Evolutionary conservation across 148 eudicot genomes (phyloP).

Genomic region (Drosera capensis): DNA sequence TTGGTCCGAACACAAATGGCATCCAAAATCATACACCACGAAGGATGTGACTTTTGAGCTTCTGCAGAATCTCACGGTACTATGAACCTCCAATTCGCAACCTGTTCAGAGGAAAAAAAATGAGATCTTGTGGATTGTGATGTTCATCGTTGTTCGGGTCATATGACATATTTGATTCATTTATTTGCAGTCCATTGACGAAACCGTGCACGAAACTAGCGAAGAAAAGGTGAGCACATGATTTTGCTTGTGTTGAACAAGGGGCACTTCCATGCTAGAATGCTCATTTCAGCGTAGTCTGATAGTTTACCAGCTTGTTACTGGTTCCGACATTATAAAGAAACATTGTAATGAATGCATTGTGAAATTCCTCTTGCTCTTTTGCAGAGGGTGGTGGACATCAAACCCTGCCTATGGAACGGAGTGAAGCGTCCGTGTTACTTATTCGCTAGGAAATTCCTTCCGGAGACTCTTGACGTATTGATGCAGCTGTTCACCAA

Average conservation of each 20-base stretch:
- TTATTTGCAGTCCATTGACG: constrained; percentile 60
- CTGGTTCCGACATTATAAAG: neutral
- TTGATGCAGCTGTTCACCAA: constrained; percentile 60
- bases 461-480: constrained; percentile 61
- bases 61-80: constrained; percentile 62
- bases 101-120: neutral
- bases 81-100: neutral
- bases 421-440: constrained; percentile 74
- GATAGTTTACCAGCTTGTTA: too few relatives aligned
- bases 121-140: neutral
- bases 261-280: neutral
- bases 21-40: constrained; percentile 72
- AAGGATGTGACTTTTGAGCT: constrained; percentile 58
- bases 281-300: neutral
- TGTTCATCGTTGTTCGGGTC: neutral
- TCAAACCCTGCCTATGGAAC: constrained; percentile 70
- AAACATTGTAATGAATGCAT: too few relatives aligned
- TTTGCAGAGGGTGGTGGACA: constrained; percentile 45
- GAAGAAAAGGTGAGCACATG: constrained; percentile 33
- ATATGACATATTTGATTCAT: neutral
- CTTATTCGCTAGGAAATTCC: constrained; percentile 77
- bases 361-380: too few relatives aligned
- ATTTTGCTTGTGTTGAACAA: neutral
- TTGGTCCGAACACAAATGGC: constrained; percentile 99
- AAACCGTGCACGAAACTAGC: constrained; percentile 69